Percentiles rank a stretch among this genome's conserved stretches.
phyloP scores from a whole-genome alignment of 352 stramenopile genomes.

The Phytophthora meadii region DNA sequence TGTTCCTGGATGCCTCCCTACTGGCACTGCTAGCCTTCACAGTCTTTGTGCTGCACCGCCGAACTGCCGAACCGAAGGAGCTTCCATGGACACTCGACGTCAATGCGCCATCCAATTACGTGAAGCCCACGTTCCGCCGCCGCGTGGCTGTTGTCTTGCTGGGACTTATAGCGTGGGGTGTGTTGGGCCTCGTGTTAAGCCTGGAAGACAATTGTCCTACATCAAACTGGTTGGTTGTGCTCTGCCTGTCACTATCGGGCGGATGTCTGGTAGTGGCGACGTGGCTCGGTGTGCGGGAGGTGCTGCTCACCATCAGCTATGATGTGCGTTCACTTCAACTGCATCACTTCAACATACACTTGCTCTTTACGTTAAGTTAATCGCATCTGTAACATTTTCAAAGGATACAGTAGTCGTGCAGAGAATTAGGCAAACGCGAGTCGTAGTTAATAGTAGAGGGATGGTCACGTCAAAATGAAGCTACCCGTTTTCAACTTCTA shows the following conservation, averaged over 20 bases:
- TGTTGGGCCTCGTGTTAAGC: constrained; percentile 22
- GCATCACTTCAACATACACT: constrained; percentile 24
- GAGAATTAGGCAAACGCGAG: no score
- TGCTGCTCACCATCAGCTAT: constrained; percentile 22
- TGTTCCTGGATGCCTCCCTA: constrained; percentile 31
- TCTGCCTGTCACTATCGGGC: constrained; percentile 20
- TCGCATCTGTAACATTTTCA: no score
- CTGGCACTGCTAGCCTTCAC: constrained; percentile 21
- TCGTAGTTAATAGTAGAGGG: no score
- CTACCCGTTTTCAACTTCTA: no score
- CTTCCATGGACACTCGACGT: constrained; percentile 4
- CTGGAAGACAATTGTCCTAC: constrained; percentile 2
- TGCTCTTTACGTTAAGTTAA: no score
- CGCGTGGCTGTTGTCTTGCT: constrained; percentile 4
- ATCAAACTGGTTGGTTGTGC: constrained; percentile 24
- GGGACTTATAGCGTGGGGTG: constrained; percentile 14
- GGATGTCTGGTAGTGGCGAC: constrained; percentile 13
- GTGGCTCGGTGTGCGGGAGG: constrained; percentile 22
- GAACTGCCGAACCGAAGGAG: neutral
- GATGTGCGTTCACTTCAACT: constrained; percentile 36
- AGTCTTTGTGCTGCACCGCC: constrained; percentile 13
- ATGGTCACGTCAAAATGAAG: no score
- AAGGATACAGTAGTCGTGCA: no score
- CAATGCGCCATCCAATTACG: constrained; percentile 19
- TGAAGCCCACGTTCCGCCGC: constrained; percentile 11